Conservation (phyloP, 2,329 filamentous ascomycete genomes). For the Kalmusia sp. region DNA sequence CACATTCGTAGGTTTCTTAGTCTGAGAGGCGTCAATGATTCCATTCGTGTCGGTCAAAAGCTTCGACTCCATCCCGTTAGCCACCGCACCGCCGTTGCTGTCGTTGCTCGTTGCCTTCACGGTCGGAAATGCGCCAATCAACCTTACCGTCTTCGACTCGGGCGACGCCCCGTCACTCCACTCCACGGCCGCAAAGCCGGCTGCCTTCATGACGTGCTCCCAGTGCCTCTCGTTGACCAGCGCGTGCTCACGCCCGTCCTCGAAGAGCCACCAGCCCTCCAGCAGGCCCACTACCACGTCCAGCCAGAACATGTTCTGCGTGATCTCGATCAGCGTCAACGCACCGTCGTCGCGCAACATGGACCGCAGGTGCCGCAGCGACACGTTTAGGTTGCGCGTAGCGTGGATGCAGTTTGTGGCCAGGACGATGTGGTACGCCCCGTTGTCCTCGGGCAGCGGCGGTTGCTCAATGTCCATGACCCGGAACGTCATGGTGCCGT, state of each 20-base stretch:
- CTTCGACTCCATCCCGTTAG: no score
- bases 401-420: constrained; percentile 45
- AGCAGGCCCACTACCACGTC: constrained; percentile 49
- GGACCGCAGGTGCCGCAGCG: constrained; percentile 24
- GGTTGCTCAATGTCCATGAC: constrained; percentile 42
- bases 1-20: no score
- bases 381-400: constrained; percentile 25
- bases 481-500: constrained; percentile 41
- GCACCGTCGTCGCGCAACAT: constrained; percentile 38
- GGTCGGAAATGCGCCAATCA: no score
- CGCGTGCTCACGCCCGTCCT: constrained; percentile 39
- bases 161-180: no score
- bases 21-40: no score
- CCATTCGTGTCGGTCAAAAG: no score
- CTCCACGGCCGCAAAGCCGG: no score
- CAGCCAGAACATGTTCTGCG: constrained; percentile 33
- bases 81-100: no score
- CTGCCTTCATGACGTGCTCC: no score
- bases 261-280: constrained; percentile 51
- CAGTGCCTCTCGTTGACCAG: no score
- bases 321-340: constrained; percentile 42
- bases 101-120: no score
- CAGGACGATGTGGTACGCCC: constrained; percentile 33
- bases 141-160: no score
- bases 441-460: constrained; percentile 20